These are phyloP conservation scores for Thermomucor indicae-seudaticae DNA, from an alignment of 371 early-diverging fungal genomes.

Conservation along the genomic window DNA sequence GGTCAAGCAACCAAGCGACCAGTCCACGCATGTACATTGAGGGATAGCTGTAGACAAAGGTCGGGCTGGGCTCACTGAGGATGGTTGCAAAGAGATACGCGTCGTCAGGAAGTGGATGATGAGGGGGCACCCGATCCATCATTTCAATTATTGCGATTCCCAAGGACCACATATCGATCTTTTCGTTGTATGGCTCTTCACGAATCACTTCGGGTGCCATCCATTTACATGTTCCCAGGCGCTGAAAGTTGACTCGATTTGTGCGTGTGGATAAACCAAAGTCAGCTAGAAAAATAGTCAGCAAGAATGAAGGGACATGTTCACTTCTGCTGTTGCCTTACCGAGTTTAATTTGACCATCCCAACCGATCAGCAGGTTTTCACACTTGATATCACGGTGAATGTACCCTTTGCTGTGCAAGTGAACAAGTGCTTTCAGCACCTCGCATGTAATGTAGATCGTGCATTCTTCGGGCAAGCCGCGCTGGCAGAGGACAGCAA, in stretches of 20 bases:
- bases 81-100: constrained; percentile 39
- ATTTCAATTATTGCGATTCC: constrained; percentile 51
- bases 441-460: constrained; percentile 34
- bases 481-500: constrained; percentile 40
- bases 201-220: constrained; percentile 55
- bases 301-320: constrained; percentile 6
- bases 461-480: constrained; percentile 41
- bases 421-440: constrained; percentile 33
- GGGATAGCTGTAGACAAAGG: constrained; percentile 42
- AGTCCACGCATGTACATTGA: constrained; percentile 47
- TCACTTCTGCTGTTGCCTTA: constrained; percentile 5
- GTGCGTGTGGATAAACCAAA: constrained; percentile 46
- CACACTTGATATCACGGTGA: constrained; percentile 51
- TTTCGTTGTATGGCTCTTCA: constrained; percentile 41
- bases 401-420: constrained; percentile 42
- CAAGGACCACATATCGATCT: constrained; percentile 51
- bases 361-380: constrained; percentile 45
- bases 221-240: constrained; percentile 58
- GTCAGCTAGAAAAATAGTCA: constrained; percentile 25
- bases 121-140: constrained; percentile 52
- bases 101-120: constrained; percentile 37
- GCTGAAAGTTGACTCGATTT: constrained; percentile 31
- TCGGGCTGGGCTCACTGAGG: constrained; percentile 38
- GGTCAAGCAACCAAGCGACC: constrained; percentile 44
- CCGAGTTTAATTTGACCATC: constrained; percentile 45